Conservation (phyloP, 208 protist genomes). For the Kentomonas sorsogonicus region DNA sequence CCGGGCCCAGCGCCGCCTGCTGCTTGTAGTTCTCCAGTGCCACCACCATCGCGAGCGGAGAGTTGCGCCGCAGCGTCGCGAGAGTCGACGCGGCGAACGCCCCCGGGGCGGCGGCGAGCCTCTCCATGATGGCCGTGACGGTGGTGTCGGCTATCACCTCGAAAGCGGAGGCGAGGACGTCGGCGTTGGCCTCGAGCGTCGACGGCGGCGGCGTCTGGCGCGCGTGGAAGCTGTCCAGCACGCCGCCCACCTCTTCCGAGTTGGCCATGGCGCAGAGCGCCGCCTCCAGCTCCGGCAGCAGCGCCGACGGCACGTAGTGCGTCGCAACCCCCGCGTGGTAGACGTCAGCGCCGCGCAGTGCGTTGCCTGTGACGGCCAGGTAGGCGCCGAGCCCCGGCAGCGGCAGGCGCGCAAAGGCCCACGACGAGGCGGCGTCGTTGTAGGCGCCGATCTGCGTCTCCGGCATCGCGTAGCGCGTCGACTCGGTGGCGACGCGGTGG, state of each 20-base stretch:
- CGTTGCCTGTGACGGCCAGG: slow-evolving; percentile 65
- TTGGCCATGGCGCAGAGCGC: slow-evolving; percentile 33
- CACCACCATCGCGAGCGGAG: slow-evolving; percentile 46
- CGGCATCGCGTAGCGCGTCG: not conserved
- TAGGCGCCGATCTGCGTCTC: not conserved
- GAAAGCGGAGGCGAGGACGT: slow-evolving; percentile 33
- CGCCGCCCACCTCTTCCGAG: slow-evolving; percentile 25
- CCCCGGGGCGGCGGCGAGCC: slow-evolving; percentile 20
- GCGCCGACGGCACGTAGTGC: slow-evolving; percentile 59
- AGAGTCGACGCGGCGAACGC: slow-evolving; percentile 32
- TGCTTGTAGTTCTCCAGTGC: slow-evolving; percentile 40
- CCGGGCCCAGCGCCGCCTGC: slow-evolving; percentile 8
- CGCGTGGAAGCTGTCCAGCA: slow-evolving; percentile 37
- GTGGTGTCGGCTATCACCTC: slow-evolving; percentile 22
- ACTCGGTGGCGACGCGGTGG: slow-evolving; percentile 58
- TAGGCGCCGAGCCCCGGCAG: slow-evolving; percentile 58
- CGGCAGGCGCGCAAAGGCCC: slow-evolving; percentile 16
- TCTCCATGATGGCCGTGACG: slow-evolving; percentile 40
- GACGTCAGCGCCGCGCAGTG: slow-evolving; percentile 66
- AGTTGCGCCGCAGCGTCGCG: slow-evolving; percentile 30
- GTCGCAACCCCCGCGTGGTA: slow-evolving; percentile 71
- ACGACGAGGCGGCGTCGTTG: not conserved
- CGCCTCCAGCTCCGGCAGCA: slow-evolving; percentile 45
- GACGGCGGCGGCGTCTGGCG: slow-evolving; percentile 39
- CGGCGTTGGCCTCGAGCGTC: slow-evolving; percentile 23